phyloP scores from a whole-genome alignment of 2,329 filamentous ascomycete genomes.

The Talaromyces sp. region DNA sequence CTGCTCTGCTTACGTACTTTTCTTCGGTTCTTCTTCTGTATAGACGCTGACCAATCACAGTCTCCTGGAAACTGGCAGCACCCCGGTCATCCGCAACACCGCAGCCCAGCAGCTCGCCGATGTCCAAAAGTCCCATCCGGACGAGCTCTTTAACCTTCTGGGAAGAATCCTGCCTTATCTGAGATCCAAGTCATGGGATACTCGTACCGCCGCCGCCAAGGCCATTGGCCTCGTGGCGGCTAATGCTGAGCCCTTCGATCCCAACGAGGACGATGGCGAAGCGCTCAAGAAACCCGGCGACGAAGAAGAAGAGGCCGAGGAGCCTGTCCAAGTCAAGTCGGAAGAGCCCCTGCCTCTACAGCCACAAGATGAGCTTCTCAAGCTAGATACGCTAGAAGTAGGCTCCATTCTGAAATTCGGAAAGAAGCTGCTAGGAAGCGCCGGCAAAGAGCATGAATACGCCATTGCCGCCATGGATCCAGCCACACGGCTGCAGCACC shows the following conservation, averaged over 20 bases:
- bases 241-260: constrained; percentile 81
- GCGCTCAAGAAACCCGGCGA: constrained; percentile 47
- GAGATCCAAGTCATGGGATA: constrained; percentile 95
- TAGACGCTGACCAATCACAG: constrained; percentile 44
- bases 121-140: constrained; percentile 95
- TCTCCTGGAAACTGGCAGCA: constrained; percentile 95
- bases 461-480: constrained; percentile 76
- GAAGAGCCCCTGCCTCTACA: constrained; percentile 29
- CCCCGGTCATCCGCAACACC: constrained; percentile 90
- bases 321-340: constrained; percentile 25
- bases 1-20: neutral
- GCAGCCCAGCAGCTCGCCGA: constrained; percentile 95
- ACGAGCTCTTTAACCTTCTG: constrained; percentile 93
- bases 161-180: constrained; percentile 94
- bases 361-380: constrained; percentile 58
- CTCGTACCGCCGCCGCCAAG: constrained; percentile 84
- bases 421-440: constrained; percentile 74
- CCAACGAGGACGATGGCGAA: constrained; percentile 66
- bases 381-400: constrained; percentile 70
- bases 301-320: constrained; percentile 49
- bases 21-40: neutral
- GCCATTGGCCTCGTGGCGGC: constrained; percentile 91
- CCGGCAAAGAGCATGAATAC: constrained; percentile 78
- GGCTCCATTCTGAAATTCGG: constrained; percentile 75
- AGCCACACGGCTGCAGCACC: constrained; percentile 70